phyloP scores from a whole-genome alignment of 2,329 filamentous ascomycete species.

The Pseudogymnoascus sp. region DNA sequence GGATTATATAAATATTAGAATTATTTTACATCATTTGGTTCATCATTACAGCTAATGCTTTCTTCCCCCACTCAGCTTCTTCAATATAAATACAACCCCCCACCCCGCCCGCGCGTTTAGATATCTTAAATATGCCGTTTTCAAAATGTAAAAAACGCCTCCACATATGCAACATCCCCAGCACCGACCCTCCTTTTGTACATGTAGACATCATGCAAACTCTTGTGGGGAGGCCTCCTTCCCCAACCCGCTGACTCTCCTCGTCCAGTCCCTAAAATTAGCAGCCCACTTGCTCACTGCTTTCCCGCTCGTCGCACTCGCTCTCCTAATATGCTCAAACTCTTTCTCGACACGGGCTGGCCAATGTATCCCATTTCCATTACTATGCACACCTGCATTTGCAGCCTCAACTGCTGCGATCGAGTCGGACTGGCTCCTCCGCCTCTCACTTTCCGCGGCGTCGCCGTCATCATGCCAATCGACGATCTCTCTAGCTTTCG shows the following conservation, averaged over 20 bases:
- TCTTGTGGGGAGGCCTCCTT: background rate
- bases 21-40: no score
- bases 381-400: background rate
- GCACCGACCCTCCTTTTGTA: background rate
- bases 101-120: no score
- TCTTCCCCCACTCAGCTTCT: background rate
- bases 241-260: background rate
- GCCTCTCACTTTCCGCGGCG: background rate
- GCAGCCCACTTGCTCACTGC: background rate
- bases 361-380: background rate
- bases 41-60: background rate
- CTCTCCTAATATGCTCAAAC: background rate
- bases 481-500: constrained; percentile 21
- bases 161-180: background rate
- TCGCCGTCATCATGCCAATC: constrained; percentile 15
- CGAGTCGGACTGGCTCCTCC: background rate
- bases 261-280: background rate
- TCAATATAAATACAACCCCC: background rate
- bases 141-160: background rate
- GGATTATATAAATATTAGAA: no score
- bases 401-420: background rate
- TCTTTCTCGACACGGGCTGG: background rate
- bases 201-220: background rate
- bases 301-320: background rate
- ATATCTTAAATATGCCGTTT: background rate